Evolutionary conservation across 2,329 filamentous ascomycete genomes (phyloP).

Genomic region (Neopestalotiopsis sp.): DNA sequence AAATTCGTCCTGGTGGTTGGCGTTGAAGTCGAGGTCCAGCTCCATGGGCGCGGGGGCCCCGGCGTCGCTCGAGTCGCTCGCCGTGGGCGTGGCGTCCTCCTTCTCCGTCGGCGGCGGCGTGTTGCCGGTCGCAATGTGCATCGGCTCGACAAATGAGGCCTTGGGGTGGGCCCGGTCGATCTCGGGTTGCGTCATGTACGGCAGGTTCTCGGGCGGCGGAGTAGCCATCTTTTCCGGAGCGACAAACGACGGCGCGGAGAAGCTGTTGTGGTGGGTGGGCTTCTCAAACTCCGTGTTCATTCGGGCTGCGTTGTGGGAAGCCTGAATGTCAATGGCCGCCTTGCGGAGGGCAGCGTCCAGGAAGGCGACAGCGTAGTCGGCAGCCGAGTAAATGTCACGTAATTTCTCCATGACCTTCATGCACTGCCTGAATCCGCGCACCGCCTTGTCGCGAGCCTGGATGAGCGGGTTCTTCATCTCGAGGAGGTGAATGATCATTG

Average conservation of each 20-base stretch:
- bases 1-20: slow-evolving; percentile 51
- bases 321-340: slow-evolving; percentile 74
- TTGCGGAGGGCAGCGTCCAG: slow-evolving; percentile 91
- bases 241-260: slow-evolving; percentile 27
- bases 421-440: slow-evolving; percentile 86
- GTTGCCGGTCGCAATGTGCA: slow-evolving; percentile 37
- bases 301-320: slow-evolving; percentile 36
- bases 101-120: slow-evolving; percentile 52
- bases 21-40: slow-evolving; percentile 51
- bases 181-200: slow-evolving; percentile 42
- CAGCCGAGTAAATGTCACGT: slow-evolving; percentile 87
- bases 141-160: slow-evolving; percentile 22
- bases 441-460: slow-evolving; percentile 72
- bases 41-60: slow-evolving; percentile 44
- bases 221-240: slow-evolving; percentile 43
- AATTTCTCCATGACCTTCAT: slow-evolving; percentile 91
- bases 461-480: slow-evolving; percentile 87
- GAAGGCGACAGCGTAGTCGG: slow-evolving; percentile 95
- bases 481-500: slow-evolving; percentile 91
- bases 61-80: slow-evolving; percentile 46
- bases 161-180: slow-evolving; percentile 34
- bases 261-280: slow-evolving; percentile 1
- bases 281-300: slow-evolving; percentile 30
- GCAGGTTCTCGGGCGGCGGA: slow-evolving; percentile 58
- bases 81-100: slow-evolving; percentile 51